Conservation (phyloP, 2,329 filamentous ascomycete genomes). For the Penicillium sp. region DNA sequence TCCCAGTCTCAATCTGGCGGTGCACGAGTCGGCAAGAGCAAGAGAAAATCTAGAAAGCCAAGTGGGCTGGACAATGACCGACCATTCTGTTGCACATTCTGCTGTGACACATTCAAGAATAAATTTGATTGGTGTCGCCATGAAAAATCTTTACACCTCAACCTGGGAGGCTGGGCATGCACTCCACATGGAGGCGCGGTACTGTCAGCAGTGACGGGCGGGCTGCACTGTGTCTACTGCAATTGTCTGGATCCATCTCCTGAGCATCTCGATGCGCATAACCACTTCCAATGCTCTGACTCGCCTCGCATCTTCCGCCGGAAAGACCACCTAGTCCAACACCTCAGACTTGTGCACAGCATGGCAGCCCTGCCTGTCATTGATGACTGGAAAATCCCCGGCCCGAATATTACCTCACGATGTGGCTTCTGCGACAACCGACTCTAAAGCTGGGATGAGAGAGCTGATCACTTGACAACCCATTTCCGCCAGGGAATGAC, state of each 20-base stretch:
- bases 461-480: constrained; percentile 53
- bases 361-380: constrained; percentile 35
- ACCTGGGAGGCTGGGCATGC: constrained; percentile 25
- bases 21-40: not conserved
- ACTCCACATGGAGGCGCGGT: constrained; percentile 19
- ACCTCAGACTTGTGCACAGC: constrained; percentile 54
- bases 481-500: constrained; percentile 54
- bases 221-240: constrained; percentile 51
- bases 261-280: constrained; percentile 53
- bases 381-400: constrained; percentile 34
- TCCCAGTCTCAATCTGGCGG: not conserved
- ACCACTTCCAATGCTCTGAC: constrained; percentile 52
- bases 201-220: constrained; percentile 8
- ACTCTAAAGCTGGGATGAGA: constrained; percentile 54
- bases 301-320: constrained; percentile 52
- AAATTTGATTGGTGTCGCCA: constrained; percentile 30
- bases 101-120: constrained; percentile 28
- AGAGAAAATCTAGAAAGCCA: not conserved
- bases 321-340: constrained; percentile 58
- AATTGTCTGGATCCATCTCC: constrained; percentile 47
- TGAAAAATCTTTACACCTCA: constrained; percentile 29
- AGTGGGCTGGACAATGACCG: not conserved
- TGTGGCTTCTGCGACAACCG: constrained; percentile 55
- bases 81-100: constrained; percentile 28
- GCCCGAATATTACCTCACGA: constrained; percentile 49